Conservation (phyloP, 2,329 filamentous ascomycete species). For the Aspergillus pseudoglaucus region DNA sequence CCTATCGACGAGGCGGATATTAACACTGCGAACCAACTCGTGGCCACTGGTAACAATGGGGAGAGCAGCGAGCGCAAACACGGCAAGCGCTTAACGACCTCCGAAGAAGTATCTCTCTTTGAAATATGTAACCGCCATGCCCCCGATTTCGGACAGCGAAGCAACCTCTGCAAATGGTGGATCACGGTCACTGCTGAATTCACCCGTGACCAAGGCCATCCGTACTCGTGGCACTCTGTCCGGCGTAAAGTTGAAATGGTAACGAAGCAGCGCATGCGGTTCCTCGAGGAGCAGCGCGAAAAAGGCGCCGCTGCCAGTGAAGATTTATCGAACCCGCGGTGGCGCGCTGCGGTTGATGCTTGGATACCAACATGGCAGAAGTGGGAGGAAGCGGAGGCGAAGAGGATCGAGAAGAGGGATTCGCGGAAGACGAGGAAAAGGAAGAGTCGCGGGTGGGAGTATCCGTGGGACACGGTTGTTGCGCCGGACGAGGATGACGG, state of each 20-base stretch:
- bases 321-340: conserved; percentile 31
- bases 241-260: conserved; percentile 36
- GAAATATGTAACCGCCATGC: conserved; percentile 36
- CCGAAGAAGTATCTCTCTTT: conserved; percentile 35
- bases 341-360: conserved; percentile 33
- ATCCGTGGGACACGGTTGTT: conserved; percentile 3
- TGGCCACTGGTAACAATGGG: background rate
- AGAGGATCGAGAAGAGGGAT: conserved; percentile 33
- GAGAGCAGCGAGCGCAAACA: conserved; percentile 21
- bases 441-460: conserved; percentile 14
- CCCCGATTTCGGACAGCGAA: conserved; percentile 32
- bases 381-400: conserved; percentile 33
- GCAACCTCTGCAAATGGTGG: conserved; percentile 40
- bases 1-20: background rate
- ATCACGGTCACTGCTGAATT: conserved; percentile 33
- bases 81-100: conserved; percentile 34
- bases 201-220: conserved; percentile 30
- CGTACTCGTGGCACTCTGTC: conserved; percentile 39
- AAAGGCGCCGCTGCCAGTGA: conserved; percentile 18
- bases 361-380: conserved; percentile 38
- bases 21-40: too few species aligned
- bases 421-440: conserved; percentile 25
- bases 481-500: background rate
- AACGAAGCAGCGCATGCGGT: conserved; percentile 36
- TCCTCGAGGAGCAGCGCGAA: conserved; percentile 28